Base-by-base conservation (phyloP, 2,329 filamentous ascomycete species). In the Claviceps monticola region DNA sequence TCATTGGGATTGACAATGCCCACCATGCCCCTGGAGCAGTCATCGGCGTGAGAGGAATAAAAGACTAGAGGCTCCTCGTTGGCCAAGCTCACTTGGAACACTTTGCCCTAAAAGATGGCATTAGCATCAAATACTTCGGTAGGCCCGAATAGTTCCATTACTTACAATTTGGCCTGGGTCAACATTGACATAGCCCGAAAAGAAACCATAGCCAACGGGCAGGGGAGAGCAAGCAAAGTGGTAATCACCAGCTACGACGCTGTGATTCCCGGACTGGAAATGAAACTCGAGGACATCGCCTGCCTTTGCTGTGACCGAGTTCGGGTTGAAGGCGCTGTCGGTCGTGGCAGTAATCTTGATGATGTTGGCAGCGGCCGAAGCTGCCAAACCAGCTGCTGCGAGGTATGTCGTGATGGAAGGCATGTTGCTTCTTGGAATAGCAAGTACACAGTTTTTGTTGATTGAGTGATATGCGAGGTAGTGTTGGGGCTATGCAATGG, bases 11-110 rank as follows among this genome's bases (percentile, higher is more conserved):
- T 70, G 54, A 70, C 59, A 49, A 68, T 66, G 52, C 65, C 68
- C n/a, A 68, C 66, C 68, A 70, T 70, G 50, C 67, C 68, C 13
- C 56, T 51, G 19, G 65, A 52, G 53, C 67, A 69, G 48, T 70
- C 66, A 26, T 62, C 57, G n/a, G 59, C 64, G 43, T 67, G 66
- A 6, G 65, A 66, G n/a, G 67, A 70, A 55, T 68, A 69, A 57
- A 69, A 68, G n/a, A 60, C 58, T 8, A 64, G 60, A 36, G 67
- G 64, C 1, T 67, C 60, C 5, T 61, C 64, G 54, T 60, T 55
- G 48, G 62, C 61, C 52, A 69, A 48, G 1, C 54, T 60, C 51
- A 70, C 64, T 51, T 60, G 61, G 58, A 68, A 70, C 23, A 68
- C 57, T 44, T 68, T 58, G 56, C 61, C 57, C 66, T 68, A 23